These are phyloP conservation scores for Flaveria ramosissima DNA, from an alignment of 129 eudicot genomes.

Conservation along the genomic window DNA sequence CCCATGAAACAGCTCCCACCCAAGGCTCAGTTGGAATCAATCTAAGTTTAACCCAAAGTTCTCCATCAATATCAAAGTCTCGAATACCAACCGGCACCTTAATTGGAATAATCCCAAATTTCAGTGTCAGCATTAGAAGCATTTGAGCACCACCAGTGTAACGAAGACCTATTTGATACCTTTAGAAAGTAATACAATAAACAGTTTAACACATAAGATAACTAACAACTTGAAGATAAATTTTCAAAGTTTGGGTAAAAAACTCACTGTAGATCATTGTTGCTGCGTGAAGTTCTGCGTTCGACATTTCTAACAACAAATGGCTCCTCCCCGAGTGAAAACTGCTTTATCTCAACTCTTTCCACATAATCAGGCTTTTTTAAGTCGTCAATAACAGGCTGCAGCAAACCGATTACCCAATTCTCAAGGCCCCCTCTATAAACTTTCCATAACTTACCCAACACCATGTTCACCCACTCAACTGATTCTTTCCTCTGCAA, in stretches of 20 bases:
- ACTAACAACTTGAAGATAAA: constrained; percentile 2
- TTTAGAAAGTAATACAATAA: constrained; percentile 31
- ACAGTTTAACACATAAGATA: background rate
- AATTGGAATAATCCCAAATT: constrained; percentile 74
- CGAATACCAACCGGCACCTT: constrained; percentile 84
- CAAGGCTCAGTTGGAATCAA: constrained; percentile 80
- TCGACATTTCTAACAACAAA: constrained; percentile 85
- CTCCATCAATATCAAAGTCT: constrained; percentile 94
- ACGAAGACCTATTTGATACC: constrained; percentile 95
- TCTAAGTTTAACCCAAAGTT: constrained; percentile 88
- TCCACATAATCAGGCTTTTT: constrained; percentile 84
- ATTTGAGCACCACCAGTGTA: constrained; percentile 96
- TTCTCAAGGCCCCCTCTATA: constrained; percentile 65
- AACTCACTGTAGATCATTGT: constrained; percentile 87
- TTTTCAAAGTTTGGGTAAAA: background rate
- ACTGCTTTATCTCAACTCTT: constrained; percentile 87
- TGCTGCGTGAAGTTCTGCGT: constrained; percentile 76
- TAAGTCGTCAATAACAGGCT: constrained; percentile 83
- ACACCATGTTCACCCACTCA: constrained; percentile 97
- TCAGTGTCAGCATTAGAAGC: constrained; percentile 76
- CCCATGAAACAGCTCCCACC: constrained; percentile 94
- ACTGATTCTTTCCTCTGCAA: constrained; percentile 93
- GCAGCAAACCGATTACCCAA: constrained; percentile 76
- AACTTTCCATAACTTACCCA: constrained; percentile 92
- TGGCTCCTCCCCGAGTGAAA: constrained; percentile 90